Base-by-base conservation (phyloP, 2,329 filamentous ascomycete species). In the Colletotrichum paranaense region DNA sequence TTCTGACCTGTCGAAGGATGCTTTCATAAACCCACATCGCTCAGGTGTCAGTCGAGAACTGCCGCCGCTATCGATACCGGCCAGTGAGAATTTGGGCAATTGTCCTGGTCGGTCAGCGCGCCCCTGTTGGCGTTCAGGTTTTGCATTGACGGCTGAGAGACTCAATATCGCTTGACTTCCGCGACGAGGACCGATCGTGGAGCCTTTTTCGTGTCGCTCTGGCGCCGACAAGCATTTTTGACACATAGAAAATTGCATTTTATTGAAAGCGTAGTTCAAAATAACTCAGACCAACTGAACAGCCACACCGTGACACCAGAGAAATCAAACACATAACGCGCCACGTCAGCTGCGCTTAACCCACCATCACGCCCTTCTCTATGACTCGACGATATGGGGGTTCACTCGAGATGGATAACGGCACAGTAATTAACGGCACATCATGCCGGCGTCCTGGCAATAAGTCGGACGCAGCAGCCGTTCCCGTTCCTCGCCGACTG, bases 141-240 rank as follows among this genome's bases (percentile, higher is more conserved):
- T 58, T 24, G 58, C 69, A 68, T 63, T 53, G 35, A 68, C 49
- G 38, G 64, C 49, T 19, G 57, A 62, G 5, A 1, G 24, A n/a
- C 49, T 58, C 49, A 60, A 72, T 72, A 30, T 68, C 69, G 69
- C 58, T 68, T 62, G 49, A 32, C 30, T 38, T 72, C 35, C 68
- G 63, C 22, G 30, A 62, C 46, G 49, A 35, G 35, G 30, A 16
- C 32, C 64, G 60, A 58, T 63, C 26, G 49, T 58, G 57, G 69
- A 58, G 58, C 35, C 62, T 22, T 66, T 28, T 14, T 6, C 28
- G 35, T 32, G 12, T 52, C 9, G 19, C 57, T 62, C 68, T 35
- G 9, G 32, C 30, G 28, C 62, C 26, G 4, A 38, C 22, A 9
- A n/a, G 57, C 4, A 6, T 14, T 58, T 14, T 58, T 62, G 63